phyloP scores from a whole-genome alignment of 352 stramenopile genomes.

The Globisporangium cystogenes region DNA sequence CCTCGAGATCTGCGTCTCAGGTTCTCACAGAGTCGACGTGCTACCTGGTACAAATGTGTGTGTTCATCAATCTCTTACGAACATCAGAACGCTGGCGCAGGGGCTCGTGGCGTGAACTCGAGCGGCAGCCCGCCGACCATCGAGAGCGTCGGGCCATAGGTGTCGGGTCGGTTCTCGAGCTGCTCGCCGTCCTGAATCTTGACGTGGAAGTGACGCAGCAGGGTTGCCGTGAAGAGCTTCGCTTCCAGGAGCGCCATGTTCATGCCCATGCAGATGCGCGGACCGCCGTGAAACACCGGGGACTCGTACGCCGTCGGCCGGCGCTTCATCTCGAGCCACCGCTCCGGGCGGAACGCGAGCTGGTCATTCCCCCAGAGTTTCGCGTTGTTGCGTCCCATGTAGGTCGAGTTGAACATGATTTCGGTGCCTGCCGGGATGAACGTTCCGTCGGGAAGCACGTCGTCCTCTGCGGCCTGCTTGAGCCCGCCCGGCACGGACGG shows the following conservation, averaged over 20 bases:
- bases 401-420: constrained; percentile 58
- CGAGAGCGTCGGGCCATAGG: constrained; percentile 48
- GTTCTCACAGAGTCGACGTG: too few relatives aligned
- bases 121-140: constrained; percentile 49
- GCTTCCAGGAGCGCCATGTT: constrained; percentile 60
- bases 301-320: too few relatives aligned
- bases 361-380: too few relatives aligned
- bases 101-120: constrained; percentile 22
- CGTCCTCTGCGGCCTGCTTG: neutral
- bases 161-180: constrained; percentile 33
- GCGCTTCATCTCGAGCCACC: too few relatives aligned
- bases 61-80: too few relatives aligned
- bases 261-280: too few relatives aligned
- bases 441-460: constrained; percentile 17
- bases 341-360: too few relatives aligned
- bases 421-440: constrained; percentile 56
- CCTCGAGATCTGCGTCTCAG: too few relatives aligned
- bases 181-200: constrained; percentile 30
- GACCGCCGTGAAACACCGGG: too few relatives aligned
- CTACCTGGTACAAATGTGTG: too few relatives aligned
- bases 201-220: constrained; percentile 39
- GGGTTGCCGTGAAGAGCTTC: constrained; percentile 52
- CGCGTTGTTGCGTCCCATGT: too few relatives aligned
- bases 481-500: constrained; percentile 1
- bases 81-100: neutral